Percentiles rank a stretch among this genome's conserved stretches.
These are phyloP conservation scores for Letharia lupina DNA, from an alignment of 495 filamentous ascomycete genomes.

Conservation along the genomic window DNA sequence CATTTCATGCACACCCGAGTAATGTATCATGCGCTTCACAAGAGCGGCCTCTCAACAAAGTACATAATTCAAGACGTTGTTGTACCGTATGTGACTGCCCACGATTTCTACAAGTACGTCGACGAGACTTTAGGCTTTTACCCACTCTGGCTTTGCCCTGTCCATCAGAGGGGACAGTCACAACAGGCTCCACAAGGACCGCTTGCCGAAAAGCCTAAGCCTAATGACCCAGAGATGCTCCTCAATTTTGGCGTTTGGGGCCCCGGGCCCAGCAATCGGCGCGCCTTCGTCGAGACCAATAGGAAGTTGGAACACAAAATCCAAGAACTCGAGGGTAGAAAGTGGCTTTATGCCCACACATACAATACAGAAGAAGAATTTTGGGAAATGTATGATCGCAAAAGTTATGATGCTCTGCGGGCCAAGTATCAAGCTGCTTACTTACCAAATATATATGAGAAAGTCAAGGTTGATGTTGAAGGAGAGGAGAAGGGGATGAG, in stretches of 20 bases:
- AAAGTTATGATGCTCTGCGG: constrained; percentile 40
- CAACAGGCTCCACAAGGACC: constrained; percentile 32
- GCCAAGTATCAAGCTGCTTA: constrained; percentile 41
- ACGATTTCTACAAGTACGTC: constrained; percentile 42
- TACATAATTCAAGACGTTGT: constrained; percentile 52
- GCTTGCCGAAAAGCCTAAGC: constrained; percentile 16
- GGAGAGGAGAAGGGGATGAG: constrained; percentile 24
- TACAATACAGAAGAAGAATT: constrained; percentile 49
- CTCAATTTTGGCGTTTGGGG: constrained; percentile 53
- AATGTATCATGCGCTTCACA: constrained; percentile 50
- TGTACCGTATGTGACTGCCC: constrained; percentile 38
- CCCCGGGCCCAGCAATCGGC: constrained; percentile 27
- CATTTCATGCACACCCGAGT: constrained; percentile 46
- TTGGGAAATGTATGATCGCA: constrained; percentile 44
- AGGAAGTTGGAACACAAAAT: constrained; percentile 56
- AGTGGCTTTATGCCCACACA: constrained; percentile 51
- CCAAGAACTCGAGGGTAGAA: constrained; percentile 55
- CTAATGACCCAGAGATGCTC: constrained; percentile 28
- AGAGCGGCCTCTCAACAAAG: constrained; percentile 36
- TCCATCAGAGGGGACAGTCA: constrained; percentile 28
- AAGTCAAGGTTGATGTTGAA: constrained; percentile 36
- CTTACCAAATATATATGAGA: constrained; percentile 46
- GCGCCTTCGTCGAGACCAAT: constrained; percentile 48
- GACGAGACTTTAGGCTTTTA: constrained; percentile 39
- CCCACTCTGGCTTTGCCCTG: constrained; percentile 53